These are phyloP conservation scores for Alisma plantagoaquatica DNA, from an alignment of 106 monocot genomes.

Conservation along the genomic window DNA sequence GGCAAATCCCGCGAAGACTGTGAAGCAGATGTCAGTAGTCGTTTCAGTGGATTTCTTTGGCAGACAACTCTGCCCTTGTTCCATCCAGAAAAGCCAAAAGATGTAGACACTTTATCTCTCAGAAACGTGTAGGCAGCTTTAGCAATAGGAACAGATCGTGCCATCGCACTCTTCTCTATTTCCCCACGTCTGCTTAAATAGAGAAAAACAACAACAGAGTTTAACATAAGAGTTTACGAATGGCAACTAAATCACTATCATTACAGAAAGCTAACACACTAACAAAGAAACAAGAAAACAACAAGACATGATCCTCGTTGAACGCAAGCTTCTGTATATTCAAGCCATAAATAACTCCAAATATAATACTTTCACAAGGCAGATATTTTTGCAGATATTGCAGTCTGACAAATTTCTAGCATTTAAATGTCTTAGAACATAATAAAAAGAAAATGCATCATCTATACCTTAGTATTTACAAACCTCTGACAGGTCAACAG, in stretches of 20 bases:
- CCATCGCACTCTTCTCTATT: conserved; percentile 72
- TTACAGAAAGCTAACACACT: too few species aligned
- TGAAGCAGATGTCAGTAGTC: conserved; percentile 24
- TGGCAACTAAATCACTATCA: too few species aligned
- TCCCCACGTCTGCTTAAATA: conserved; percentile 62
- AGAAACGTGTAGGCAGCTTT: conserved; percentile 71
- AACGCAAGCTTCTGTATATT: neutral
- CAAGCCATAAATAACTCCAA: neutral
- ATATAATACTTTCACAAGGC: neutral
- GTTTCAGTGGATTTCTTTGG: conserved; percentile 60
- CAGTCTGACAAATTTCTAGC: too few species aligned
- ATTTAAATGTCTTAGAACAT: too few species aligned
- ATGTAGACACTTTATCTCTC: conserved; percentile 46
- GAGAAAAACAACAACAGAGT: conserved; percentile 8
- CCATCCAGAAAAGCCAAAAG: conserved; percentile 81
- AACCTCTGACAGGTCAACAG: too few species aligned
- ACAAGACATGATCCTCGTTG: neutral
- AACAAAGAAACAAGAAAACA: too few species aligned
- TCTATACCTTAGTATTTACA: too few species aligned
- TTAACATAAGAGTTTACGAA: neutral
- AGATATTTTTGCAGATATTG: too few species aligned
- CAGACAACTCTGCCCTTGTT: conserved; percentile 86
- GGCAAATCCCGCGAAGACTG: conserved; percentile 17
- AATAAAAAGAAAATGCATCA: too few species aligned
- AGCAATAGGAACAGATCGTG: conserved; percentile 46